Evolutionary conservation across 805 yeast species (phyloP).

Genomic region (Ogataea paraovalis): DNA sequence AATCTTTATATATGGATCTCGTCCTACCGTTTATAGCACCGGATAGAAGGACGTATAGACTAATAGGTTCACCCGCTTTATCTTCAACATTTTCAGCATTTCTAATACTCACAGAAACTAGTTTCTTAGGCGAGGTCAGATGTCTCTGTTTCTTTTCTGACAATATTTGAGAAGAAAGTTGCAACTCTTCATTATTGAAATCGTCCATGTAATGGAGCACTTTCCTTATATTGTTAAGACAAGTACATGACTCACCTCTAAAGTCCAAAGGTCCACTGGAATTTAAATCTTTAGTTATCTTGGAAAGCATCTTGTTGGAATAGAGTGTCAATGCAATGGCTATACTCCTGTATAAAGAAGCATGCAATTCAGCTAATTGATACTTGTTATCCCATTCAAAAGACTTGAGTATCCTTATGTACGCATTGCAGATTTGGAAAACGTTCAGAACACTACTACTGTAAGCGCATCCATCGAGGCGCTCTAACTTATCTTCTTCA

Average conservation of each 20-base stretch:
- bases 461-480: slow-evolving; percentile 27
- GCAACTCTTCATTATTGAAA: slow-evolving; percentile 11
- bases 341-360: slow-evolving; percentile 57
- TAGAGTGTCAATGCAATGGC: slow-evolving; percentile 57
- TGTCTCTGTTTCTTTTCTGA: not conserved
- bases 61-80: slow-evolving; percentile 26
- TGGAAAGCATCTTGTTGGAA: slow-evolving; percentile 32
- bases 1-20: slow-evolving; percentile 52
- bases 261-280: slow-evolving; percentile 12
- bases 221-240: slow-evolving; percentile 28
- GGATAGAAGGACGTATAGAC: slow-evolving; percentile 20
- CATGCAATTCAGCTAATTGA: slow-evolving; percentile 60
- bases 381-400: slow-evolving; percentile 63
- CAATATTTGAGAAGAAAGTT: slow-evolving; percentile 13
- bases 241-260: slow-evolving; percentile 26
- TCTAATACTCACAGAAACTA: slow-evolving; percentile 21
- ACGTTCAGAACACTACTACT: slow-evolving; percentile 27
- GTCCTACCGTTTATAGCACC: slow-evolving; percentile 44
- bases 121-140: slow-evolving; percentile 9
- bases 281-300: slow-evolving; percentile 15
- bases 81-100: slow-evolving; percentile 32
- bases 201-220: slow-evolving; percentile 16
- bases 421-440: slow-evolving; percentile 27
- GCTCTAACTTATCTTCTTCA: slow-evolving; percentile 52
- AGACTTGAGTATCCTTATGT: slow-evolving; percentile 48